phyloP scores from a whole-genome alignment of 345 rosid species.

The Euphorbia pulcherrima region DNA sequence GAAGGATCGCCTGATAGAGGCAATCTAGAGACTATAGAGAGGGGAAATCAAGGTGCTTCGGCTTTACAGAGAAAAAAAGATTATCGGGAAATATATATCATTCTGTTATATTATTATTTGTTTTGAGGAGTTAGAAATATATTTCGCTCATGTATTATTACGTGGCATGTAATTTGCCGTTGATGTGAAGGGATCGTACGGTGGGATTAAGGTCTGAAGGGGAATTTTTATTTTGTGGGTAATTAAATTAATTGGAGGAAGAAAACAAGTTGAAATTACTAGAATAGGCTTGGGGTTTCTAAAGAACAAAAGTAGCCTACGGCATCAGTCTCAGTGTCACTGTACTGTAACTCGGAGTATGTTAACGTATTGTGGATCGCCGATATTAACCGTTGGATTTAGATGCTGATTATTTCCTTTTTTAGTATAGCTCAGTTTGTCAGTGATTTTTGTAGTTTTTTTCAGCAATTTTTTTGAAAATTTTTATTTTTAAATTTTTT shows the following conservation, averaged over 20 bases:
- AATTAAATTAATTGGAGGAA: background rate
- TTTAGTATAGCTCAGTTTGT: too few relatives aligned
- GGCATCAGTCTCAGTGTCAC: background rate
- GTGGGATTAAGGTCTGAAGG: background rate
- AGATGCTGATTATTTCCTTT: too few relatives aligned
- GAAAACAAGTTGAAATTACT: constrained; percentile 3
- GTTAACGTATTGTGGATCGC: background rate
- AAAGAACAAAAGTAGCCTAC: background rate
- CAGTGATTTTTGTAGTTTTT: too few relatives aligned
- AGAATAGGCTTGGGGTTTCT: constrained; percentile 8
- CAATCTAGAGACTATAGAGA: background rate
- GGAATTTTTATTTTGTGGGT: background rate
- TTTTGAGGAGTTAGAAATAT: background rate
- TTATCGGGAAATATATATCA: background rate
- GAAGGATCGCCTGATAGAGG: constrained; percentile 8
- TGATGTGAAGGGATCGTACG: constrained; percentile 11
- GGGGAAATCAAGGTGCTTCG: background rate
- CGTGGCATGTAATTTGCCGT: constrained; percentile 5
- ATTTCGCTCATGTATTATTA: background rate
- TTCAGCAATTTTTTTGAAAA: too few relatives aligned
- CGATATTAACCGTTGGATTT: too few relatives aligned
- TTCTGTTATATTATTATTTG: background rate
- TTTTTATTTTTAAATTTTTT: too few relatives aligned
- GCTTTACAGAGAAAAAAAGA: constrained; percentile 2
- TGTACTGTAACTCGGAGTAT: background rate